Conservation (phyloP, 257 asterid species). For the Ehretia macrophylla region DNA sequence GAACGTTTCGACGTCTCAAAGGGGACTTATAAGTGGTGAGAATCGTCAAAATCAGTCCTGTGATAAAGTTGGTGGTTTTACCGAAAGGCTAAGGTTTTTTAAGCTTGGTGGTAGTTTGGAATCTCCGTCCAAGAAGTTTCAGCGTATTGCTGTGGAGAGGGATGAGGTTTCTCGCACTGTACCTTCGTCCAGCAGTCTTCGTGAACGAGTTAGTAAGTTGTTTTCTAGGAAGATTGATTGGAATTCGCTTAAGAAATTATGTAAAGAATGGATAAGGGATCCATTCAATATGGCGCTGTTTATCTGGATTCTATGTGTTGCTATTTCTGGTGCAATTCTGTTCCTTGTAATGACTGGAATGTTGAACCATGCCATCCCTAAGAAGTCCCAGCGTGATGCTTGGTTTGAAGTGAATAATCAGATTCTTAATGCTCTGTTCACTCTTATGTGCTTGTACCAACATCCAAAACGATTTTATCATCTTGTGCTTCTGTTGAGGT, state of each 20-base stretch:
- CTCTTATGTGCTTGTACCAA: slow-evolving; percentile 81
- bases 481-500: slow-evolving; percentile 52
- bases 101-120: slow-evolving; percentile 55
- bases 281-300: slow-evolving; percentile 73
- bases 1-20: slow-evolving; percentile 54
- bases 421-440: slow-evolving; percentile 79
- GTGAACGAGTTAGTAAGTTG: slow-evolving; percentile 56
- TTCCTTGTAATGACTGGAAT: slow-evolving; percentile 89
- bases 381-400: slow-evolving; percentile 62
- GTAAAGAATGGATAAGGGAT: slow-evolving; percentile 74
- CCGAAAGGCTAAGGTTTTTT: slow-evolving; percentile 41
- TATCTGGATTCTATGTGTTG: slow-evolving; percentile 64
- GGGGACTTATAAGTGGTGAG: slow-evolving; percentile 44
- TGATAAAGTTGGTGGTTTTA: slow-evolving; percentile 25
- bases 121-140: slow-evolving; percentile 65
- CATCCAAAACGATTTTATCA: slow-evolving; percentile 80
- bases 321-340: slow-evolving; percentile 81
- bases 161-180: slow-evolving; percentile 74
- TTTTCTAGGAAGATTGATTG: slow-evolving; percentile 60
- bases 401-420: slow-evolving; percentile 95
- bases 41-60: slow-evolving; percentile 22
- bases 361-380: slow-evolving; percentile 69
- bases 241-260: slow-evolving; percentile 38
- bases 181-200: slow-evolving; percentile 70
- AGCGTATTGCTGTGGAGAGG: slow-evolving; percentile 53